Base-by-base conservation (phyloP, 1,139 yeast genomes). In the Yamadazyma spencermartinsiae region DNA sequence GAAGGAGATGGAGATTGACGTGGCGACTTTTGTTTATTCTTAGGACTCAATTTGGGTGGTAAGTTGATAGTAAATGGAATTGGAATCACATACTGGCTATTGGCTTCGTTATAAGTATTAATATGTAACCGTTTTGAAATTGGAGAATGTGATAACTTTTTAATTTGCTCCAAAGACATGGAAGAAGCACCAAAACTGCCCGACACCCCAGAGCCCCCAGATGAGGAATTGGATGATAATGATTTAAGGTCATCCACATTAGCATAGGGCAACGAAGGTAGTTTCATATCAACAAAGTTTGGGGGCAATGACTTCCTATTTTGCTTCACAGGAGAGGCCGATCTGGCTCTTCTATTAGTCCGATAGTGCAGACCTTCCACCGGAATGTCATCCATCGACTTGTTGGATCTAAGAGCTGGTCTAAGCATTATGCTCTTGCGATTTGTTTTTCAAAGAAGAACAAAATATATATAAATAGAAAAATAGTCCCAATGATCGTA, bases 11-110 rank as follows among this genome's bases (percentile, higher is more conserved):
- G 33, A 6, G 33, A 30, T n/a, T 30, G 23, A 11, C 25, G 25
- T n/a, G 33, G 10, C 7, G 23, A 19, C n/a, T 19, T 30, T 18
- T 30, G 24, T 19, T 18, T 18, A 28, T 61, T 61, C 28, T 52
- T 54, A 3, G 61, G 60, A 41, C 70, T 64, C 38, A 71, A 56
- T 43, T 63, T 68, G 3, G 77, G 77, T 2, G 77, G 77, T 31
- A 72, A 51, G 31, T 60, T 60, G 31, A 72, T 52, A 4, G 72
- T 63, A 48, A 71, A 68, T 5, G 77, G 77, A 32, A 72, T 65
- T 4, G 77, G 76, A 25, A 71, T 70, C 4, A 63, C 65, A 43
- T 70, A 65, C 16, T 43, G 42, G 14, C 39, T 43, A 38, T 58
- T 57, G 6, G 31, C 4, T 33, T 55, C 56, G 4, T 57, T 48